Evolutionary conservation across 2,329 filamentous ascomycete species (phyloP), one percentile per base, ranked within the genome.

Genomic region (Hypoxylon sp.): DNA sequence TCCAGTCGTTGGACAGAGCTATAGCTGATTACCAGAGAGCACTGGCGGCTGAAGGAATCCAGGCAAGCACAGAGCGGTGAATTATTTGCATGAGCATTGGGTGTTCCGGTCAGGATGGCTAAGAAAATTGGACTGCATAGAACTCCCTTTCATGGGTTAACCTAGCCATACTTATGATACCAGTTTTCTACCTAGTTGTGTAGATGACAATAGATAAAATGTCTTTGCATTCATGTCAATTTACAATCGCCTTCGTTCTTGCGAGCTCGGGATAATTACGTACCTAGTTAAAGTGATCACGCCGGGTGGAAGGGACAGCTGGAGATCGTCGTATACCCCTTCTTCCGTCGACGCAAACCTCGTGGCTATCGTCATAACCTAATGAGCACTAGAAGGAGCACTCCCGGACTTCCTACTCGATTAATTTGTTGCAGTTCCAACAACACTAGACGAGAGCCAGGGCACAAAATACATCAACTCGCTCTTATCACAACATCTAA

Each of bases 11-110:
- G 67, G 85, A 88, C 64, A 88, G 87, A 72, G 94, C 94, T 5
- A 84, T 89, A 70, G 84, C 81, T n/a, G 88, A 91, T 75, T 97
- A 96, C 77, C 84, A 88, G 71, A 89, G 86, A 73, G 92, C 91
- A 11, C 82, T 94, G 65, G 88, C 89, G 39, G 91, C 93, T 64
- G 89, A 89, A 73, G 83, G 83, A 0, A 79, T 86, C 11, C 81
- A 84, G 65, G 75, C 80, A 10, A 85, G 83, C 29, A 86, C 83
- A 0, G 84, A 87, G 72, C 73, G 71, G 39, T 81, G 68, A 72
- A 24, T 8, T 33, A 29, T 8, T 24, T 51, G 42, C 50, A 58
- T 65, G 19, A 10, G 22, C 22, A 47, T 59, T 54, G 6, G 61
- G 60, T 42, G 56, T 67, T 62, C 35, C 48, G 51, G 50, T 53